phyloP scores from a whole-genome alignment of 2,329 filamentous ascomycete species.

The Diaporthe australafricana region DNA sequence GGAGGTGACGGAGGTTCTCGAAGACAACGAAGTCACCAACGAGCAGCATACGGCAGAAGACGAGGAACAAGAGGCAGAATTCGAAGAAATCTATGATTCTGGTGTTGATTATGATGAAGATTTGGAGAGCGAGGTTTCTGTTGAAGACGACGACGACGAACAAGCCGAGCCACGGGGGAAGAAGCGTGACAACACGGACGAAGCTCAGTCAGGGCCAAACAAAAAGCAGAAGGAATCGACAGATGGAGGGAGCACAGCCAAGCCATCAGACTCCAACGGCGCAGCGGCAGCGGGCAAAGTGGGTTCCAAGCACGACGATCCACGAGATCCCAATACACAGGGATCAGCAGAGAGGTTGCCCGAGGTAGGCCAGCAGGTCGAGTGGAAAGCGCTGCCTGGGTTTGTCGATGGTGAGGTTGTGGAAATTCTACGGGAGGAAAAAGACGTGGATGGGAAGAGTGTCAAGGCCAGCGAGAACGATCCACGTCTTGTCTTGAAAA shows the following conservation, averaged over 20 bases:
- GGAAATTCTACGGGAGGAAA: constrained; percentile 28
- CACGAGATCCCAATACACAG: constrained; percentile 27
- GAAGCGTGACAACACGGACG: constrained; percentile 13
- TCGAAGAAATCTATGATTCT: neutral
- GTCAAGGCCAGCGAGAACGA: constrained; percentile 37
- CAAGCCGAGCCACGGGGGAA: neutral
- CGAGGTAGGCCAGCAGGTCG: constrained; percentile 31
- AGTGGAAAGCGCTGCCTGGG: constrained; percentile 36
- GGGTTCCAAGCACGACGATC: constrained; percentile 38
- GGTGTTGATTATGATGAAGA: neutral
- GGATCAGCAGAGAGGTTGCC: constrained; percentile 35
- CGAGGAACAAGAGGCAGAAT: constrained; percentile 1
- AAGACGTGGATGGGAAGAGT: constrained; percentile 35
- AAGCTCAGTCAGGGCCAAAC: neutral
- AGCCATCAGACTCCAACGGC: neutral
- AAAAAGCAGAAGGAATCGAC: constrained; percentile 3
- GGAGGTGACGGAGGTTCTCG: neutral
- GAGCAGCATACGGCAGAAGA: neutral
- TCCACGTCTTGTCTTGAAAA: constrained; percentile 34
- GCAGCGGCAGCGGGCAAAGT: constrained; percentile 29
- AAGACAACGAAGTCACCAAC: neutral
- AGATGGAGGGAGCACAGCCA: neutral
- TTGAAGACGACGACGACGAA: neutral
- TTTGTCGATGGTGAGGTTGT: constrained; percentile 39
- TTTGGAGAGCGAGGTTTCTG: constrained; percentile 3